Base-by-base conservation (phyloP, 164 flowering plant genomes). In the Piper longum region DNA sequence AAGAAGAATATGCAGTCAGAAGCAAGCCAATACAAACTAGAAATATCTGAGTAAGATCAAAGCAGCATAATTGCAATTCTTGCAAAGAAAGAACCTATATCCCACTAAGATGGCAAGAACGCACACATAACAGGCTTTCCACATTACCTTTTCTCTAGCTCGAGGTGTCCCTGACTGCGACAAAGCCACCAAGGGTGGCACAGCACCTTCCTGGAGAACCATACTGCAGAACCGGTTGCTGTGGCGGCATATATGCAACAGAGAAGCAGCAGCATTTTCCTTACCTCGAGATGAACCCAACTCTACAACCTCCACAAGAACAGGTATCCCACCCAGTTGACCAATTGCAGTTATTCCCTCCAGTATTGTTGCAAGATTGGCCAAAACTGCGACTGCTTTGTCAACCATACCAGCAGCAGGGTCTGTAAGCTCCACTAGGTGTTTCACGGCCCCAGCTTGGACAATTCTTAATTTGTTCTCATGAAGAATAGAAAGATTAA, bases 391-490 rank as follows among this genome's bases (percentile, higher is more conserved):
- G 17, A 93, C 72, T 54, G 98, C 87, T 74, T 93, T 96, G 67
- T 93, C 98, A 64, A 88, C 83, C 97, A 93, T 93, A 26, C 98
- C 97, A 4, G 92, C 82, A 3, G 88, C 88, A 55, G 83, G 80
- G 76, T 93, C 97, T 77, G 78, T 82, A 60, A 93, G 67, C 43
- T 71, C 86, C 85, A 79, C 64, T 86, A 70, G 45, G 90, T 64
- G 87, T 5, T 44, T 72, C 69, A 93, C 95, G 57, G 91, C 84
- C 42, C 98, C 97, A 7, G 95, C 95, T 60, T 80, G 77, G 2
- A 93, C 87, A 16, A 96, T 96, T 60, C 89, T 72, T 43, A 78
- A 89, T 70, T 90, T 93, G 76, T 93, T 93, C n/a, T 92, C 97
- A 67, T 90, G 96, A 70, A 83, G 88, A 57, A 90, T 83, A 4